These are phyloP conservation scores for Lactarius trivialis DNA, from an alignment of 768 basidiomycete genomes.

Conservation along the genomic window DNA sequence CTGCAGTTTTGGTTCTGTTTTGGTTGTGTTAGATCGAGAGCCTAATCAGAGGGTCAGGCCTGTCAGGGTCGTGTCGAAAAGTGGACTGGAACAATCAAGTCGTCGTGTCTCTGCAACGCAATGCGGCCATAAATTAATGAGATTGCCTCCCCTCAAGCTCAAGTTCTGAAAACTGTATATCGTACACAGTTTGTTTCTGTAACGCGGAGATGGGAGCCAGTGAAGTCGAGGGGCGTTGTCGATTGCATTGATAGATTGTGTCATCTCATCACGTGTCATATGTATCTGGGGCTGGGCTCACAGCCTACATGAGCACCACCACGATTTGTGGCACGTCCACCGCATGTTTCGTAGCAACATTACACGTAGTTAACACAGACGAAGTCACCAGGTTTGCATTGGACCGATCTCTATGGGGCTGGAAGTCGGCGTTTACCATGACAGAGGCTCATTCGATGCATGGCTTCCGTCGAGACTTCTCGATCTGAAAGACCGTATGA, in stretches of 20 bases:
- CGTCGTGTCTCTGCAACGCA: not conserved
- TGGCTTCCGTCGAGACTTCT: too few relatives aligned
- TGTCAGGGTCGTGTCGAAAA: not conserved
- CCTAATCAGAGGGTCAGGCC: too few relatives aligned
- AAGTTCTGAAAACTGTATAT: not conserved
- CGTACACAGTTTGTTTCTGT: not conserved
- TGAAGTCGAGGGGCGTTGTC: too few relatives aligned
- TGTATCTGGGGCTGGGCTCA: not conserved
- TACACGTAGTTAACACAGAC: too few relatives aligned
- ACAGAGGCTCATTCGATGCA: too few relatives aligned
- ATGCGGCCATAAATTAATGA: not conserved
- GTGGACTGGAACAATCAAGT: not conserved
- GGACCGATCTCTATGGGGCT: too few relatives aligned
- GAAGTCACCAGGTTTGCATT: too few relatives aligned
- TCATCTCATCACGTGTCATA: not conserved
- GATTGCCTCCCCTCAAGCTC: not conserved
- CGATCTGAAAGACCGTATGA: not conserved
- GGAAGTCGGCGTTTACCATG: too few relatives aligned
- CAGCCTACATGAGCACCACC: not conserved
- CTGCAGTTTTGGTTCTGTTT: too few relatives aligned
- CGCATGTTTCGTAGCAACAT: not conserved
- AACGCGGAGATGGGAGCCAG: not conserved
- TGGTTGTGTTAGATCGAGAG: too few relatives aligned
- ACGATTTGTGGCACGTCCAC: not conserved
- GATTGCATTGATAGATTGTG: too few relatives aligned